Evolutionary conservation across 2,329 filamentous ascomycete genomes (phyloP).

Genomic region (Aspergillus puulaauensis): DNA sequence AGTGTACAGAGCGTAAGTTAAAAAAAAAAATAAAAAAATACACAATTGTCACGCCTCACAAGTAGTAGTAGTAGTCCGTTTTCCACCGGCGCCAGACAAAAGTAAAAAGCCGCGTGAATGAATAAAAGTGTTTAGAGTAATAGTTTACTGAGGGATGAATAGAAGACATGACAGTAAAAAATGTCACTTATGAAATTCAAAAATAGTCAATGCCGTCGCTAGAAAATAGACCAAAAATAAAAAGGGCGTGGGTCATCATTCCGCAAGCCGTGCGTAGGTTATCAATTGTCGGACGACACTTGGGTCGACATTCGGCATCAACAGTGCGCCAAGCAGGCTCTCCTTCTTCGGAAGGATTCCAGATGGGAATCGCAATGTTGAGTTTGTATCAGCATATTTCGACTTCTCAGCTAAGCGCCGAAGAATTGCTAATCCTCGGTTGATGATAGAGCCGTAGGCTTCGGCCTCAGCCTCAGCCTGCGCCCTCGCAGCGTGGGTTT

Average conservation of each 20-base stretch:
- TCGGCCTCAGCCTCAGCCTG: slow-evolving; percentile 44
- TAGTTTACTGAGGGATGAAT: slow-evolving; percentile 21
- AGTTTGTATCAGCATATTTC: slow-evolving; percentile 54
- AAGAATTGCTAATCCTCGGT: slow-evolving; percentile 67
- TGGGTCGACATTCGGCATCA: slow-evolving; percentile 65
- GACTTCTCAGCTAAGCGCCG: slow-evolving; percentile 67
- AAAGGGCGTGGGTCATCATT: slow-evolving; percentile 27
- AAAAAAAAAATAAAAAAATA: slow-evolving; percentile 13
- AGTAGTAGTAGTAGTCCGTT: slow-evolving; percentile 11
- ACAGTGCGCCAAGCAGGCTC: slow-evolving; percentile 65
- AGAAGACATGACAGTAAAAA: slow-evolving; percentile 23
- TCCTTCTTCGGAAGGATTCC: slow-evolving; percentile 67
- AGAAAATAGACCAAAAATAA: slow-evolving; percentile 18
- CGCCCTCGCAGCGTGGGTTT: slow-evolving; percentile 31
- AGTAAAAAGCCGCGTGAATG: background rate
- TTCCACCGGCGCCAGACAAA: slow-evolving; percentile 25
- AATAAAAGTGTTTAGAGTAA: slow-evolving; percentile 9
- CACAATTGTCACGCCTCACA: slow-evolving; percentile 22
- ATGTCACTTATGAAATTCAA: slow-evolving; percentile 15
- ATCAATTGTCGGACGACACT: slow-evolving; percentile 66
- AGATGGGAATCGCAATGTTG: slow-evolving; percentile 53
- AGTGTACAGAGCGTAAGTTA: slow-evolving; percentile 30
- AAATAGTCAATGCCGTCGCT: slow-evolving; percentile 17
- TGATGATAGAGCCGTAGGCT: slow-evolving; percentile 57
- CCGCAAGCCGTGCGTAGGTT: slow-evolving; percentile 59